A percentile compares a stretch with the other conserved stretches of the same genome.
Evolutionary conservation across 345 rosid genomes (phyloP).

Genomic region (Acer campestre): DNA sequence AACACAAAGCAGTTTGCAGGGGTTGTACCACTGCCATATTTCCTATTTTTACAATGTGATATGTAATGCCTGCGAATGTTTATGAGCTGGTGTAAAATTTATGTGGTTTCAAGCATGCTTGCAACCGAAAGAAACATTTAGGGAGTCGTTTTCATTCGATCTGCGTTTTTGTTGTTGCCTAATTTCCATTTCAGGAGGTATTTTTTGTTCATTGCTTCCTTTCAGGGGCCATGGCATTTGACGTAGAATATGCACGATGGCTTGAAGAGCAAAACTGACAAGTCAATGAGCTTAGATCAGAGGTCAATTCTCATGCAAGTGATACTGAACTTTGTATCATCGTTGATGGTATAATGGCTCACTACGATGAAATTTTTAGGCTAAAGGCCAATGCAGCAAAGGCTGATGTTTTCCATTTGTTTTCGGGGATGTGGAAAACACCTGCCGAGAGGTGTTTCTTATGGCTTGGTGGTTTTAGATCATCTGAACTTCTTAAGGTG

Average conservation of each 20-base stretch:
- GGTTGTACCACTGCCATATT: background rate
- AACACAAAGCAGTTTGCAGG: conserved; percentile 7
- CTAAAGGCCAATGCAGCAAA: conserved; percentile 92
- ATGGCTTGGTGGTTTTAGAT: conserved; percentile 99
- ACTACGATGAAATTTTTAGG: conserved; percentile 93
- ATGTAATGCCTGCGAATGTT: background rate
- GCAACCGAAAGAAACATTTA: background rate
- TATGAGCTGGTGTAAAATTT: background rate
- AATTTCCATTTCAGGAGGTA: background rate
- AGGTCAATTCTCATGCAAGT: conserved; percentile 92
- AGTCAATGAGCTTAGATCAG: conserved; percentile 90
- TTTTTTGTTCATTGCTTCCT: conserved; percentile 18
- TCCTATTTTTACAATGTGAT: background rate
- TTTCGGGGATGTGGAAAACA: conserved; percentile 99
- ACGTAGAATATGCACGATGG: conserved; percentile 94
- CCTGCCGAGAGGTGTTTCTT: conserved; percentile 99
- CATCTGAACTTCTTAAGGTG: conserved; percentile 98
- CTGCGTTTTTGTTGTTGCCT: background rate
- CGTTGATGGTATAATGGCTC: conserved; percentile 83
- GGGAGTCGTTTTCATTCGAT: background rate
- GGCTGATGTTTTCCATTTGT: conserved; percentile 94
- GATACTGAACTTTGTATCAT: conserved; percentile 90
- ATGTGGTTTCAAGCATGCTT: background rate
- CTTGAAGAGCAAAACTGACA: conserved; percentile 82
- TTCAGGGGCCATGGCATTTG: conserved; percentile 98